phyloP scores from a whole-genome alignment of 2,329 filamentous ascomycete genomes.

The Cryphonectria nitschkei region DNA sequence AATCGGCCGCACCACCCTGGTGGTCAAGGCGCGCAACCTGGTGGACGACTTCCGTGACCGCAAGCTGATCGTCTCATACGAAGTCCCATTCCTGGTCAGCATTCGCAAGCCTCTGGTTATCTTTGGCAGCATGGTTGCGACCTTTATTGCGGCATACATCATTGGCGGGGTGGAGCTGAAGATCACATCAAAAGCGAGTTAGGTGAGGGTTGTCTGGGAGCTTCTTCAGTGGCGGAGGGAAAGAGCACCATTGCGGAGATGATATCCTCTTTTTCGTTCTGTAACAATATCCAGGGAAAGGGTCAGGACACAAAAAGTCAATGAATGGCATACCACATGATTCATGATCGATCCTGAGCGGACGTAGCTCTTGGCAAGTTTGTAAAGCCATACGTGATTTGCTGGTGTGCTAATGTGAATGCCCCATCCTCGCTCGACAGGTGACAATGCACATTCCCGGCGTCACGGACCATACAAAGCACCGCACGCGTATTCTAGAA shows the following conservation, averaged over 20 bases:
- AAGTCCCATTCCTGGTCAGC: constrained; percentile 73
- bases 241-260: constrained; percentile 2
- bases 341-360: constrained; percentile 3
- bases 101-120: constrained; percentile 88
- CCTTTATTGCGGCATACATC: constrained; percentile 76
- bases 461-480: background rate
- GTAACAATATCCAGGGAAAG: constrained; percentile 20
- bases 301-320: constrained; percentile 15
- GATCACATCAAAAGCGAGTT: constrained; percentile 58
- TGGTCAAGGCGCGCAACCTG: constrained; percentile 80
- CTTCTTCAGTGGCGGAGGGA: too few species aligned
- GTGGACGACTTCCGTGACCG: constrained; percentile 88
- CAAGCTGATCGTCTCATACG: constrained; percentile 84
- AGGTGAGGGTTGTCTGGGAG: background rate
- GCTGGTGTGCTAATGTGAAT: background rate
- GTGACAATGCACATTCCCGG: background rate
- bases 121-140: constrained; percentile 70
- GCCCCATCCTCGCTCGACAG: background rate
- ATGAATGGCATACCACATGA: constrained; percentile 21
- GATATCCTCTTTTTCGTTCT: constrained; percentile 16
- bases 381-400: background rate
- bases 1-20: constrained; percentile 80
- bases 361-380: background rate
- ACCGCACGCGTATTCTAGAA: background rate
- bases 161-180: constrained; percentile 80